Evolutionary conservation across 257 asterid genomes (phyloP).

Genomic region (Nicotiana undulata): DNA sequence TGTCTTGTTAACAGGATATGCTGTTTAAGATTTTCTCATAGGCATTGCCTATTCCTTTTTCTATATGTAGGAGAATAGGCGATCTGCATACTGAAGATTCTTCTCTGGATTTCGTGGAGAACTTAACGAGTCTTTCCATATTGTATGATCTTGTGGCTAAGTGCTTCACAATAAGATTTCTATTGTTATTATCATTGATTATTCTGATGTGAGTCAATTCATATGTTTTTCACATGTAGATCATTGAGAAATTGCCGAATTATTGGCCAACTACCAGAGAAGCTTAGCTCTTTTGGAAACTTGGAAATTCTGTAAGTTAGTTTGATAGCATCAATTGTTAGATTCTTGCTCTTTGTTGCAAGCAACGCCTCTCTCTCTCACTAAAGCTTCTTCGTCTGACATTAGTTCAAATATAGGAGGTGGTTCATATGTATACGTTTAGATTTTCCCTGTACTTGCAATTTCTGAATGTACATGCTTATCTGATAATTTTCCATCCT

Average conservation of each 20-base stretch:
- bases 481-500: neutral
- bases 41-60: neutral
- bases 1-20: neutral
- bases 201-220: neutral
- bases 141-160: conserved; percentile 25
- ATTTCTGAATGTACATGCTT: neutral
- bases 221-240: conserved; percentile 21
- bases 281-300: conserved; percentile 35
- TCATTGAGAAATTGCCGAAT: conserved; percentile 53
- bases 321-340: neutral
- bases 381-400: neutral
- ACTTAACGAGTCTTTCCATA: conserved; percentile 49
- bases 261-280: conserved; percentile 38
- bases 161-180: neutral
- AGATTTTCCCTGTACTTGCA: neutral
- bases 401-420: neutral
- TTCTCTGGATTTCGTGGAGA: conserved; percentile 41
- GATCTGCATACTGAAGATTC: conserved; percentile 35
- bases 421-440: neutral
- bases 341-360: neutral
- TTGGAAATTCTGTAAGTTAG: conserved; percentile 37
- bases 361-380: neutral
- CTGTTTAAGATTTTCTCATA: neutral
- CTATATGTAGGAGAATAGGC: conserved; percentile 45
- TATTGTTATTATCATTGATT: neutral